Percentiles rank a stretch among this genome's conserved stretches.
Evolutionary conservation across 2,329 filamentous ascomycete genomes (phyloP).

Genomic region (Samsoniella hepiali): DNA sequence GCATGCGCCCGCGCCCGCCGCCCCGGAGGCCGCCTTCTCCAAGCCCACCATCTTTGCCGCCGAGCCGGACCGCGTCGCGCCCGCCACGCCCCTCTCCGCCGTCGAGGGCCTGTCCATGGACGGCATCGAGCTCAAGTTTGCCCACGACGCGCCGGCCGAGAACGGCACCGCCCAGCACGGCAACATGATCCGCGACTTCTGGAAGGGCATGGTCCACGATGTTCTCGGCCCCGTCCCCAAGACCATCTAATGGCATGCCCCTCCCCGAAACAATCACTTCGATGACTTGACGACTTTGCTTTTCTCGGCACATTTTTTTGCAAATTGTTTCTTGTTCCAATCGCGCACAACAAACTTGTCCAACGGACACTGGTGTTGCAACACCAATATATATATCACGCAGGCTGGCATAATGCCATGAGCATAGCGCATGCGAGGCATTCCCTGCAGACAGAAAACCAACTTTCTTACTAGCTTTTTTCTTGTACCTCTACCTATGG

Average conservation of each 20-base stretch:
- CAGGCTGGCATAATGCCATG: constrained; percentile 10
- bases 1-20: constrained; percentile 39
- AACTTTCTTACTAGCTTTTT: constrained; percentile 1
- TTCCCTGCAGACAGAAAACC: constrained; percentile 5
- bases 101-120: constrained; percentile 58
- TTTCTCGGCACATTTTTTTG: not conserved
- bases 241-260: not conserved
- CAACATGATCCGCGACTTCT: constrained; percentile 53
- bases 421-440: constrained; percentile 18
- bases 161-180: constrained; percentile 29
- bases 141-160: constrained; percentile 35
- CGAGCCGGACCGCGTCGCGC: constrained; percentile 51
- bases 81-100: constrained; percentile 51
- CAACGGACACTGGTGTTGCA: not conserved
- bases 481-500: constrained; percentile 10
- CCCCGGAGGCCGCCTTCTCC: constrained; percentile 38
- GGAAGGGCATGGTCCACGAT: constrained; percentile 56
- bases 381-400: not conserved
- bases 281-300: constrained; percentile 13
- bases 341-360: not conserved
- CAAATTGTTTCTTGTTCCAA: not conserved
- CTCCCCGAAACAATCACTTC: not conserved
- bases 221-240: constrained; percentile 27
- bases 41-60: constrained; percentile 51
- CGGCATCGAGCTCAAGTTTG: constrained; percentile 53